Evolutionary conservation across 2,329 filamentous ascomycete genomes (phyloP).

Genomic region (Dothidotthia symphoricarpi): DNA sequence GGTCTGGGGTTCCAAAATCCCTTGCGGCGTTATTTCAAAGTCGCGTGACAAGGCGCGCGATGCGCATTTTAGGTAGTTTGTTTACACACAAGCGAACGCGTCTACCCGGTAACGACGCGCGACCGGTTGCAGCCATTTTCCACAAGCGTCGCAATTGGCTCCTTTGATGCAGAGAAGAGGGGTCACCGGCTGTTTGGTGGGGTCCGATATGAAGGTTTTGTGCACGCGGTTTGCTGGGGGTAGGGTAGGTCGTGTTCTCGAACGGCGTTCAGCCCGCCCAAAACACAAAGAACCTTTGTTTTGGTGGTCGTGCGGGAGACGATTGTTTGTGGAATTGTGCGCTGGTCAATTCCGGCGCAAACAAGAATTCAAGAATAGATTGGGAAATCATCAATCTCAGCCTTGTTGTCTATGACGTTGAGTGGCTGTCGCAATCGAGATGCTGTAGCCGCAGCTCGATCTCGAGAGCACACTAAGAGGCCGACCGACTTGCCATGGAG

Average conservation of each 20-base stretch:
- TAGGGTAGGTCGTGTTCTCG: slow-evolving; percentile 29
- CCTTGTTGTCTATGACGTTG: slow-evolving; percentile 36
- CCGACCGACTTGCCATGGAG: slow-evolving; percentile 27
- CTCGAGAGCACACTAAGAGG: slow-evolving; percentile 23
- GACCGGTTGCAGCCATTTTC: slow-evolving; percentile 22
- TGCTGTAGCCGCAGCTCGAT: slow-evolving; percentile 30
- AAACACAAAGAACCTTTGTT: slow-evolving; percentile 10
- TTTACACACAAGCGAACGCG: slow-evolving; percentile 34
- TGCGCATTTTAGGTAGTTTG: slow-evolving; percentile 29
- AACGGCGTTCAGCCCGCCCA: slow-evolving; percentile 34
- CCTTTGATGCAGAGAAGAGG: slow-evolving; percentile 35
- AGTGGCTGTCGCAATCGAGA: slow-evolving; percentile 26
- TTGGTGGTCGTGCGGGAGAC: slow-evolving; percentile 4
- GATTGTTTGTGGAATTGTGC: slow-evolving; percentile 4
- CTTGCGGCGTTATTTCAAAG: slow-evolving; percentile 14
- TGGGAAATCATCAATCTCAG: slow-evolving; percentile 24
- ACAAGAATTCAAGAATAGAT: slow-evolving; percentile 15
- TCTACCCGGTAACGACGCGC: slow-evolving; percentile 34
- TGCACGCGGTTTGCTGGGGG: slow-evolving; percentile 26
- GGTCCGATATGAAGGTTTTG: slow-evolving; percentile 39
- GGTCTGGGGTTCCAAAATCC: slow-evolving; percentile 29
- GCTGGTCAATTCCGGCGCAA: slow-evolving; percentile 11
- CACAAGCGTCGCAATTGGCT: slow-evolving; percentile 34
- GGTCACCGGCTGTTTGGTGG: slow-evolving; percentile 36
- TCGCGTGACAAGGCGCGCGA: slow-evolving; percentile 37